These are phyloP conservation scores for Talaromyces adpressus DNA, from an alignment of 495 filamentous ascomycete species.

Conservation along the genomic window DNA sequence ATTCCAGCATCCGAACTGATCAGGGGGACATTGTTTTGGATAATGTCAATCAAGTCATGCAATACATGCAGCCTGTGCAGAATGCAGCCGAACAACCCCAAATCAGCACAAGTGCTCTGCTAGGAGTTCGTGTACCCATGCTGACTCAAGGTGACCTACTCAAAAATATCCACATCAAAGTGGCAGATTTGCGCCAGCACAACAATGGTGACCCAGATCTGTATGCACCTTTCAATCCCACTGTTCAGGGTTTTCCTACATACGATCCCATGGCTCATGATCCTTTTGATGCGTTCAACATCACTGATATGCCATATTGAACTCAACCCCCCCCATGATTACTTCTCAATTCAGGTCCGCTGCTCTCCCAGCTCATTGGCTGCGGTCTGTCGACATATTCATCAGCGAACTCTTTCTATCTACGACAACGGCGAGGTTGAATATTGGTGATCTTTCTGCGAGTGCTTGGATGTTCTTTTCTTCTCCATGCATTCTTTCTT, in stretches of 20 bases:
- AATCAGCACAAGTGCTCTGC: background rate
- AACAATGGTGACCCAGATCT: constrained; percentile 5
- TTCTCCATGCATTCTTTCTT: background rate
- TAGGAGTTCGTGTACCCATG: background rate
- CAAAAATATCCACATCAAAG: background rate
- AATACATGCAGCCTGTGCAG: background rate
- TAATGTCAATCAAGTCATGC: constrained; percentile 1
- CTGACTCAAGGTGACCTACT: constrained; percentile 1
- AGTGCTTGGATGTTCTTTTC: background rate
- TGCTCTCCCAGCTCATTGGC: background rate
- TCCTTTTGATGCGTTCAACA: constrained; percentile 16
- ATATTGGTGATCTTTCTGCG: background rate
- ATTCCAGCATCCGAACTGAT: constrained; percentile 3
- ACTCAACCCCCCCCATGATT: background rate
- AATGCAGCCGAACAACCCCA: background rate
- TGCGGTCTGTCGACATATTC: background rate
- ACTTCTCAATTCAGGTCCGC: background rate
- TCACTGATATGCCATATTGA: constrained; percentile 10
- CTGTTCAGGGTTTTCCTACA: background rate
- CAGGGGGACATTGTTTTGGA: background rate
- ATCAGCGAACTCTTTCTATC: background rate
- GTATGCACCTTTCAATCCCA: constrained; percentile 8
- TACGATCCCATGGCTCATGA: constrained; percentile 14
- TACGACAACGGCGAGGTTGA: background rate
- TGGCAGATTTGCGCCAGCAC: background rate